Evolutionary conservation across 108 stramenopile genomes (phyloP).

Genomic region (Skeletonema marinoi): DNA sequence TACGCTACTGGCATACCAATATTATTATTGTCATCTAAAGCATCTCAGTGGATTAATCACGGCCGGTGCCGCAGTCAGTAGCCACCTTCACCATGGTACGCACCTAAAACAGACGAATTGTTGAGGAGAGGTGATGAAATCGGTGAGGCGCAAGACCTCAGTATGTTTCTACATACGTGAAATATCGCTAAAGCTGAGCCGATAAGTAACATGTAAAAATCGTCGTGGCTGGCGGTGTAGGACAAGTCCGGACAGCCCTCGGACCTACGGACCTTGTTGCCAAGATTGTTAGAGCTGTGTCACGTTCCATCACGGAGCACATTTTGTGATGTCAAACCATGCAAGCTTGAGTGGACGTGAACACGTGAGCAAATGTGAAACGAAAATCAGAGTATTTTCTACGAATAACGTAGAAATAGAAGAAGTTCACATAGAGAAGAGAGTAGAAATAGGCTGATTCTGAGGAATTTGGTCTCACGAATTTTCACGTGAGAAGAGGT

Average conservation of each 20-base stretch:
- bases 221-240: neutral
- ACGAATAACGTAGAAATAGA: too few species aligned
- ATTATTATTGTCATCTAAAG: neutral
- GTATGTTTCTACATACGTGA: slow-evolving; percentile 1
- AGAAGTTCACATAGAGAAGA: too few species aligned
- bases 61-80: neutral
- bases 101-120: slow-evolving; percentile 14
- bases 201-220: neutral
- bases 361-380: too few species aligned
- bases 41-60: neutral
- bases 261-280: too few species aligned
- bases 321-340: too few species aligned
- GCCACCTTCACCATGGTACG: slow-evolving; percentile 18
- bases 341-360: too few species aligned
- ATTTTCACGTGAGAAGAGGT: too few species aligned
- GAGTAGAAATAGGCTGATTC: too few species aligned
- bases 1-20: neutral
- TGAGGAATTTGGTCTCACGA: too few species aligned
- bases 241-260: neutral
- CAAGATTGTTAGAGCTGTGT: too few species aligned
- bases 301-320: too few species aligned
- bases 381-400: too few species aligned
- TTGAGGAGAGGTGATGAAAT: neutral
- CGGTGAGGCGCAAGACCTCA: neutral
- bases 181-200: neutral